phyloP scores from a whole-genome alignment of 1,139 yeast genomes.

The Suhomyces chickasaworum region DNA sequence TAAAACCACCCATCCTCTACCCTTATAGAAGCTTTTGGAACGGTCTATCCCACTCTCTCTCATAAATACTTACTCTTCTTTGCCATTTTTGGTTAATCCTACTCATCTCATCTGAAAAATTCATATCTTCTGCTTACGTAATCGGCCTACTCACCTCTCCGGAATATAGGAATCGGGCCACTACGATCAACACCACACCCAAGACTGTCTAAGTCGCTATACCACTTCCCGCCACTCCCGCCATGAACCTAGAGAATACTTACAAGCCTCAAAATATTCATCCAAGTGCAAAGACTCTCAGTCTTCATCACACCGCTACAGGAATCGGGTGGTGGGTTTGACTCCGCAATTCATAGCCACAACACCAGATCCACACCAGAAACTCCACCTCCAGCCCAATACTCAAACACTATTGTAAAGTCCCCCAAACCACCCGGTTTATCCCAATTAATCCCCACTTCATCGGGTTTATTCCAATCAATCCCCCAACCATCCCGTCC shows the following conservation, averaged over 20 bases:
- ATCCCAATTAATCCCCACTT: no score
- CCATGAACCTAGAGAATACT: constrained; percentile 8
- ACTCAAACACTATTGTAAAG: not conserved
- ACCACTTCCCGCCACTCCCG: not conserved
- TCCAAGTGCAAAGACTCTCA: not conserved
- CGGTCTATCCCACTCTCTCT: no score
- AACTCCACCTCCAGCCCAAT: not conserved
- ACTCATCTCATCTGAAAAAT: constrained; percentile 14
- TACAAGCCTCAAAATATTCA: not conserved
- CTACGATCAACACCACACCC: not conserved
- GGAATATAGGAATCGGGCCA: not conserved
- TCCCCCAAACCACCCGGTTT: no score
- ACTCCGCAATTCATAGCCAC: constrained; percentile 20
- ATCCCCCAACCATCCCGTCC: no score
- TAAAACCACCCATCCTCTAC: no score
- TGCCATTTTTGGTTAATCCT: constrained; percentile 23
- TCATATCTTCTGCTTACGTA: constrained; percentile 5
- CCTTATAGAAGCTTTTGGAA: not conserved
- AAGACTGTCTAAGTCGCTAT: not conserved
- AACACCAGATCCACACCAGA: no score
- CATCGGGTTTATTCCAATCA: no score
- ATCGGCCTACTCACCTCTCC: not conserved
- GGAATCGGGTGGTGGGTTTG: constrained; percentile 25
- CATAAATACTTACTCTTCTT: constrained; percentile 30
- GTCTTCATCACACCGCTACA: constrained; percentile 15